Evolutionary conservation across 306 rosid species (phyloP).

Genomic region (Cicer yamashitae): DNA sequence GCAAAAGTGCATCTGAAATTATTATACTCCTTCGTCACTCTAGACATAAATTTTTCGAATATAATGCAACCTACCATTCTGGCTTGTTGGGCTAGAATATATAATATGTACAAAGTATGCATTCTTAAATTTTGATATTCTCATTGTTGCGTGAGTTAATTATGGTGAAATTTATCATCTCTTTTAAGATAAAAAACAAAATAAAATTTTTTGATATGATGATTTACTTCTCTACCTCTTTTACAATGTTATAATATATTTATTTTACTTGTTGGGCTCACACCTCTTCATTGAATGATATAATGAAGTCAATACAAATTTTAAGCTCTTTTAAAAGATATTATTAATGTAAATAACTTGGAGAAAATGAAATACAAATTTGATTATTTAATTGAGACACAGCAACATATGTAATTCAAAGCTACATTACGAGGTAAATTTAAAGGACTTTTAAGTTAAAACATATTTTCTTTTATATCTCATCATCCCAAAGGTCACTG

Average conservation of each 20-base stretch:
- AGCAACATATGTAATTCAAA: not conserved
- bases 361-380: not conserved
- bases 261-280: not conserved
- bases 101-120: too few species aligned
- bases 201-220: not conserved
- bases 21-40: too few species aligned
- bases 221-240: not conserved
- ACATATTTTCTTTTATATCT: not conserved
- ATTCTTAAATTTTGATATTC: too few species aligned
- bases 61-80: not conserved
- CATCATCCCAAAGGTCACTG: conserved; percentile 56
- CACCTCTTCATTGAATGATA: not conserved
- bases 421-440: not conserved
- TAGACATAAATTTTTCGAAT: too few species aligned
- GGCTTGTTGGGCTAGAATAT: not conserved
- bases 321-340: not conserved
- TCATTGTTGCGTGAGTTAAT: too few species aligned
- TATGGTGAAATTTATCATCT: too few species aligned
- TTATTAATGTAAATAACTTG: not conserved
- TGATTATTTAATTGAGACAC: not conserved
- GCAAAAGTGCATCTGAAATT: too few species aligned
- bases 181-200: too few species aligned
- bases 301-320: not conserved
- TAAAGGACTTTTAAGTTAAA: not conserved
- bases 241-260: not conserved